phyloP scores from a whole-genome alignment of 1,284 basidiomycete species.

The Heimioporus retisporus region DNA sequence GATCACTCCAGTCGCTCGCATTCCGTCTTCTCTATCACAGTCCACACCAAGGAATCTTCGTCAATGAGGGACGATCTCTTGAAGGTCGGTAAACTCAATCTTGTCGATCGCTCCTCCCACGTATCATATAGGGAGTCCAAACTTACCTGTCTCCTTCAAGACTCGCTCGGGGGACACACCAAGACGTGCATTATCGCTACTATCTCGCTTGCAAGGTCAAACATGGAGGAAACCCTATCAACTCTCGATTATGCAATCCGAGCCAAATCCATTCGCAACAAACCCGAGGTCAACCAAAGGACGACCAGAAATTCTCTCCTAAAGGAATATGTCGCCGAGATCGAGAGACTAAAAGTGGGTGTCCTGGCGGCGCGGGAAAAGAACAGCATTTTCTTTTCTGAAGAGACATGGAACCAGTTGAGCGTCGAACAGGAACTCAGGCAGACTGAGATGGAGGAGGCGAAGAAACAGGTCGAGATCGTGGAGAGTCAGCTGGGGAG shows the following conservation, averaged over 20 bases:
- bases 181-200: conserved; percentile 99
- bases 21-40: conserved; percentile 97
- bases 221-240: conserved; percentile 97
- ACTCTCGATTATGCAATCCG: conserved; percentile 98
- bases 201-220: conserved; percentile 90
- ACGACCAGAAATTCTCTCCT: conserved; percentile 94
- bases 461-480: conserved; percentile 84
- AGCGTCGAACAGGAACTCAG: conserved; percentile 80
- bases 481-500: conserved; percentile 85
- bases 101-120: conserved; percentile 94
- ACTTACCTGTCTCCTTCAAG: conserved; percentile 97
- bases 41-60: conserved; percentile 91
- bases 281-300: conserved; percentile 95
- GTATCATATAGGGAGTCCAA: conserved; percentile 97
- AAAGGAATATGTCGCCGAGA: conserved; percentile 97
- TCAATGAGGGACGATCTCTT: conserved; percentile 89
- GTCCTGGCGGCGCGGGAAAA: conserved; percentile 92
- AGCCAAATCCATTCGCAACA: conserved; percentile 97
- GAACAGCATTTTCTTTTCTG: conserved; percentile 94
- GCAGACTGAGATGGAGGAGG: conserved; percentile 83
- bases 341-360: conserved; percentile 94
- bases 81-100: conserved; percentile 95
- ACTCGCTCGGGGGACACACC: conserved; percentile 97
- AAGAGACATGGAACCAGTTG: conserved; percentile 91
- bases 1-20: conserved; percentile 98